These are phyloP conservation scores for Bretschneidera sinensis DNA, from an alignment of 345 rosid species.

Conservation along the genomic window DNA sequence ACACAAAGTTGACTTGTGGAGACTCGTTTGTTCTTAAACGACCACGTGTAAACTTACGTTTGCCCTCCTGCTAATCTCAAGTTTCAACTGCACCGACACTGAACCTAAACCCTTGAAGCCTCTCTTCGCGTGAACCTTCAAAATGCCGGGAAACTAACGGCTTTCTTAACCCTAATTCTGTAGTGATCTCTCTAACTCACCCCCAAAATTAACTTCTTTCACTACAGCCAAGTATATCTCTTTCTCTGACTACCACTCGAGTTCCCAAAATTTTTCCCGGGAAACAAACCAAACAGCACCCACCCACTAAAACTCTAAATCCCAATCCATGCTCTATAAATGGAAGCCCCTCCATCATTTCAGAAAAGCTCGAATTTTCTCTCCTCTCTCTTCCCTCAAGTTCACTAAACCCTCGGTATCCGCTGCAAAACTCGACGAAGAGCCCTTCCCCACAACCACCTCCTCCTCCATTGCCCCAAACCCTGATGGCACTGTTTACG, in stretches of 20 bases:
- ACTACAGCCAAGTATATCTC: no score
- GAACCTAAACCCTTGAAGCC: no score
- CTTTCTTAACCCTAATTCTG: background rate
- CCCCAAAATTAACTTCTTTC: background rate
- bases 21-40: no score
- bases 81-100: no score
- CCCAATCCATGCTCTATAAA: constrained; percentile 42
- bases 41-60: no score
- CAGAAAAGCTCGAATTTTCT: constrained; percentile 17
- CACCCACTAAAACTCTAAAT: constrained; percentile 3
- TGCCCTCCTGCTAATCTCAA: no score
- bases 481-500: constrained; percentile 28
- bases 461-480: constrained; percentile 2
- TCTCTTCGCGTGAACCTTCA: constrained; percentile 1
- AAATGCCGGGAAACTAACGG: constrained; percentile 23
- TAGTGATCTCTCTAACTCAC: background rate
- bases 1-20: no score
- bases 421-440: constrained; percentile 31
- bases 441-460: background rate
- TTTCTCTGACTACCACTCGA: constrained; percentile 10
- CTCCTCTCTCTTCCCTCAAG: constrained; percentile 25
- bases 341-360: constrained; percentile 26
- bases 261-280: background rate
- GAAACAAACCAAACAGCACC: constrained; percentile 9
- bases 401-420: constrained; percentile 33